Evolutionary conservation across 495 filamentous ascomycete species (phyloP).

Genomic region (Daldinia grandis): DNA sequence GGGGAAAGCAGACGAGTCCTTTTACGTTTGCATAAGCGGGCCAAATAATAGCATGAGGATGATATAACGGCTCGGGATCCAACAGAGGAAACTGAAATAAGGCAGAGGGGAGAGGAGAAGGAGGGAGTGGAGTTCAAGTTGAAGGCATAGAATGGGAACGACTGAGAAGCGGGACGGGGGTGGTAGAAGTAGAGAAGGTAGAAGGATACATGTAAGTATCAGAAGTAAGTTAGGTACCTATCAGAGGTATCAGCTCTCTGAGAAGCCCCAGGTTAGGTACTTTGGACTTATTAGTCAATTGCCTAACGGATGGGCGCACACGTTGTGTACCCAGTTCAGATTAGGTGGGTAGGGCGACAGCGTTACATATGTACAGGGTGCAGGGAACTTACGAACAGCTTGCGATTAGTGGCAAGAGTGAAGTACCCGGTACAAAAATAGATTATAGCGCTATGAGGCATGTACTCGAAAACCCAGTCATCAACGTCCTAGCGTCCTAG

Average conservation of each 20-base stretch:
- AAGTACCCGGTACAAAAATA: slow-evolving; percentile 29
- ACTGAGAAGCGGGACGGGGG: slow-evolving; percentile 43
- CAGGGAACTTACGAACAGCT: slow-evolving; percentile 16
- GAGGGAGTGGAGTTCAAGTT: slow-evolving; percentile 32
- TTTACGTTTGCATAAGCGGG: slow-evolving; percentile 26
- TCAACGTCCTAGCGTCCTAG: slow-evolving; percentile 28
- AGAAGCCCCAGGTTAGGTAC: slow-evolving; percentile 22
- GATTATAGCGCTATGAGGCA: slow-evolving; percentile 1
- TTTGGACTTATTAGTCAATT: slow-evolving; percentile 22
- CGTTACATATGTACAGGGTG: slow-evolving; percentile 5
- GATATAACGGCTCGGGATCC: slow-evolving; percentile 35
- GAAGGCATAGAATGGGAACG: slow-evolving; percentile 40
- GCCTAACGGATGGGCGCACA: slow-evolving; percentile 33
- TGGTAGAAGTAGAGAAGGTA: slow-evolving; percentile 13
- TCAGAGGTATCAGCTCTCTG: slow-evolving; percentile 18
- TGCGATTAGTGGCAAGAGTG: neutral
- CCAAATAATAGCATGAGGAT: slow-evolving; percentile 37
- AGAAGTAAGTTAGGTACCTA: neutral
- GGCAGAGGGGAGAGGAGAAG: slow-evolving; percentile 11
- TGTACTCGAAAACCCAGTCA: slow-evolving; percentile 30
- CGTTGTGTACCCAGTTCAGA: slow-evolving; percentile 30
- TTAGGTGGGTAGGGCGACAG: slow-evolving; percentile 9
- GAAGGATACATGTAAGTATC: slow-evolving; percentile 3
- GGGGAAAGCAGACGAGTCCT: slow-evolving; percentile 13
- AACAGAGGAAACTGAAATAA: slow-evolving; percentile 22